Evolutionary conservation across 139 green algal genomes (phyloP), one percentile per base, ranked within the genome.

Genomic region (Nannochloris sp.): DNA sequence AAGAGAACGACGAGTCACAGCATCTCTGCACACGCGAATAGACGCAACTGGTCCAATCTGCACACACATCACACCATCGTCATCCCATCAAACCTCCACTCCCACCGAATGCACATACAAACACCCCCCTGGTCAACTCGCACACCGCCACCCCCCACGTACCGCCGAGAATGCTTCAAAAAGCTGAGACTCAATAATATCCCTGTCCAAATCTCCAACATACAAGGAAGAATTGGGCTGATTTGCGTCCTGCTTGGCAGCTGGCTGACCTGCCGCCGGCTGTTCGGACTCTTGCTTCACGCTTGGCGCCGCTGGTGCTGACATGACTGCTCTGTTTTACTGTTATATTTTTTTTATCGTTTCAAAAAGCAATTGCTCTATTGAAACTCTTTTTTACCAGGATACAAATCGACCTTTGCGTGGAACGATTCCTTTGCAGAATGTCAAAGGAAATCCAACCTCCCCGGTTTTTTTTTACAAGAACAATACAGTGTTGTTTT

Each of bases 121-220:
- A 17, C n/a, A 31, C 20, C 56, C n/a, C n/a, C 16, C 13, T 45
- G n/a, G 11, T 23, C 56, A 20, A 46, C 20, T 48, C 58, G n/a
- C 46, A 56, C 49, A 25, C 25, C 33, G 6, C 5, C 46, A 53
- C 4, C 3, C 46, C 46, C 17, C 17, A 29, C 61, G 30, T 72
- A 93, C 89, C 86, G 87, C 79, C 8, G 81, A 88, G 75, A 96
- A 96, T 28, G 92, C 67, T 72, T 96, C 85, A 69, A 88, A 96
- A 25, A 96, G 78, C 72, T 92, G 83, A 1, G 77, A 75, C 77
- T 96, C 90, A 12, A 81, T 85, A 4, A 92, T 84, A n/a, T 95
- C 88, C 20, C 81, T 72, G 65, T 96, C 89, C 69, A 96, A 79
- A 74, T 96, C 90, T 16, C 90, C 90, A 23, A 96, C 90, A 62